Conservation (phyloP, 257 asterid species). For the Lithospermum erythrorhizon region DNA sequence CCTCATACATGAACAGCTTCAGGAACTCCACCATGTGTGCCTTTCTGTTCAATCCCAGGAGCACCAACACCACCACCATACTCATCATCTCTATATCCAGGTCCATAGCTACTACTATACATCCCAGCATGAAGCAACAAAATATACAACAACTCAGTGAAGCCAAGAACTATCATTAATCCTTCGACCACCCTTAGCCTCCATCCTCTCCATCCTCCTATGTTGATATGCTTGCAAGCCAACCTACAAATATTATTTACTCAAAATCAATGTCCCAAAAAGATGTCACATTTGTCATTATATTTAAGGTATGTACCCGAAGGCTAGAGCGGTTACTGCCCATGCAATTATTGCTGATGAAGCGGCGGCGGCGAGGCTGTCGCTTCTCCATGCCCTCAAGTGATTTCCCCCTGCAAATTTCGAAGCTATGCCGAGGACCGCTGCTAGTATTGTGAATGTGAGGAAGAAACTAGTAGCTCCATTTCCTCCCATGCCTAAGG, state of each 20-base stretch:
- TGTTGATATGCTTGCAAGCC: slow-evolving; percentile 78
- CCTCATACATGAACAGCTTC: slow-evolving; percentile 4
- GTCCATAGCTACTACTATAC: slow-evolving; percentile 59
- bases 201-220: slow-evolving; percentile 89
- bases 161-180: slow-evolving; percentile 41
- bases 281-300: background rate
- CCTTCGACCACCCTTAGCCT: slow-evolving; percentile 74
- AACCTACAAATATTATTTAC: slow-evolving; percentile 19
- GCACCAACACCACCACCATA: slow-evolving; percentile 26
- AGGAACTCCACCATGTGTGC: slow-evolving; percentile 23
- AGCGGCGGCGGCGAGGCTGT: slow-evolving; percentile 80
- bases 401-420: slow-evolving; percentile 67
- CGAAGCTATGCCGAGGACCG: slow-evolving; percentile 62
- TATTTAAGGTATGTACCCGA: slow-evolving; percentile 31
- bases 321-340: slow-evolving; percentile 79
- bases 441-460: slow-evolving; percentile 48
- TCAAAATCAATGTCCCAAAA: background rate
- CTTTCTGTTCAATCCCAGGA: slow-evolving; percentile 31
- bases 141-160: slow-evolving; percentile 59
- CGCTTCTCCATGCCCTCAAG: slow-evolving; percentile 66
- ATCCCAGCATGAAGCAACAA: slow-evolving; percentile 63
- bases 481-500: slow-evolving; percentile 65
- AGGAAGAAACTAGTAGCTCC: slow-evolving; percentile 71
- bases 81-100: slow-evolving; percentile 32
- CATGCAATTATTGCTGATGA: slow-evolving; percentile 56